Evolutionary conservation across 495 filamentous ascomycete genomes (phyloP).

Genomic region (Penicillium coffeae): DNA sequence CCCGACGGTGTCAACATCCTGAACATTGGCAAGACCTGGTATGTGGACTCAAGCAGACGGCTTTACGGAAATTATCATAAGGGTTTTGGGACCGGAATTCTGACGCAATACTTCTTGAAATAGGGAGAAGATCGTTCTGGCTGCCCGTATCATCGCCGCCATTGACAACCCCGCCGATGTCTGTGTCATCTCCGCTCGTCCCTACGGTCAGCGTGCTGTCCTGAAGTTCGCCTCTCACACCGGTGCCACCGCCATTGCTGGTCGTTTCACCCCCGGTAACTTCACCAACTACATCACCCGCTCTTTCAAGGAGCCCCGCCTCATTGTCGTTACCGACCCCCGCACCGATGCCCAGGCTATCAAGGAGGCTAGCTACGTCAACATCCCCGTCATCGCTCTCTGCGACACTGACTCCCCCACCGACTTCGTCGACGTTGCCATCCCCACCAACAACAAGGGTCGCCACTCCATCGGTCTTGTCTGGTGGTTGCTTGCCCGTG

Average conservation of each 20-base stretch:
- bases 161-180: conserved; percentile 99
- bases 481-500: conserved; percentile 99
- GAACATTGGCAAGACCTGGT: conserved; percentile 99
- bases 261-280: conserved; percentile 99
- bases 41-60: conserved; percentile 29
- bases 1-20: conserved; percentile 96
- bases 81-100: conserved; percentile 3
- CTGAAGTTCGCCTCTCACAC: conserved; percentile 99
- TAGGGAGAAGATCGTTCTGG: conserved; percentile 99
- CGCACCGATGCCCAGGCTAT: conserved; percentile 99
- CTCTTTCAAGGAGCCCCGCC: conserved; percentile 99
- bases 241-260: conserved; percentile 94
- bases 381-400: conserved; percentile 98
- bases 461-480: conserved; percentile 96
- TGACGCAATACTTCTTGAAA: conserved; percentile 25
- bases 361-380: conserved; percentile 99
- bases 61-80: neutral
- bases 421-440: conserved; percentile 98
- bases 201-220: conserved; percentile 98
- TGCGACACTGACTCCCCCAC: conserved; percentile 99
- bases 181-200: conserved; percentile 97
- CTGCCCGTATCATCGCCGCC: conserved; percentile 96
- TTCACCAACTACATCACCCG: conserved; percentile 99
- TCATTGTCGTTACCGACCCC: conserved; percentile 98
- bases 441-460: conserved; percentile 99